Evolutionary conservation across 495 filamentous ascomycete genomes (phyloP), one percentile per base, ranked within the genome.

Genomic region (Penicillium ucsense): DNA sequence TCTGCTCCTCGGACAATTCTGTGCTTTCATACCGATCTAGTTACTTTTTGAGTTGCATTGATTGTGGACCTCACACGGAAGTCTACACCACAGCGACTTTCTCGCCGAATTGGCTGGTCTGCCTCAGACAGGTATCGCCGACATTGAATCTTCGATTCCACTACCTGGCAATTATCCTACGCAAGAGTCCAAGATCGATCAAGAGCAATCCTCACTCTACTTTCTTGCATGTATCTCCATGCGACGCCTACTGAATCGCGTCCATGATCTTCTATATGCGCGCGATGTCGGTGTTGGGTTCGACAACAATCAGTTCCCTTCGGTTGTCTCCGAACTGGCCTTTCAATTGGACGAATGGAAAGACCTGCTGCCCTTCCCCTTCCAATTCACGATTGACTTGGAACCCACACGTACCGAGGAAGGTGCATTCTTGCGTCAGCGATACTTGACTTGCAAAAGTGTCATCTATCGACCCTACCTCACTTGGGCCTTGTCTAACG

Each of bases 391-490:
- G 4, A 55, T 66, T 4, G 48, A 65, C 34, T 43, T 52, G 31
- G 38, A 54, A 6, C 35, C 54, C 4, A 54, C 53, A 0, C 38
- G 10, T 4, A 65, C 56, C 44, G 59, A 62, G 8, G 61, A 67
- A 38, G 65, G 62, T 6, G 65, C 55, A 3, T 75, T 73, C 45
- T 51, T 72, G 12, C 57, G 68, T 27, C 70, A 75, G 52, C 52
- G 70, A 28, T 75, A 75, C 54, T 49, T 75, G 6, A 63, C 68
- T 4, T 75, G 70, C 39, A 65, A 62, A 46, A 73, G 70, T 31
- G 68, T 75, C 3, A 72, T 75, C 10, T 72, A 72, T 47, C 47
- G 71, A 6, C 71, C 70, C 32, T 74, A 75, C 49, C 49, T 73
- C 3, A 67, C 62, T 36, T 66, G 60, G 55, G 60, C 68, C n/a